phyloP scores from a whole-genome alignment of 2,329 filamentous ascomycete species.

The Talaromyces sp. region DNA sequence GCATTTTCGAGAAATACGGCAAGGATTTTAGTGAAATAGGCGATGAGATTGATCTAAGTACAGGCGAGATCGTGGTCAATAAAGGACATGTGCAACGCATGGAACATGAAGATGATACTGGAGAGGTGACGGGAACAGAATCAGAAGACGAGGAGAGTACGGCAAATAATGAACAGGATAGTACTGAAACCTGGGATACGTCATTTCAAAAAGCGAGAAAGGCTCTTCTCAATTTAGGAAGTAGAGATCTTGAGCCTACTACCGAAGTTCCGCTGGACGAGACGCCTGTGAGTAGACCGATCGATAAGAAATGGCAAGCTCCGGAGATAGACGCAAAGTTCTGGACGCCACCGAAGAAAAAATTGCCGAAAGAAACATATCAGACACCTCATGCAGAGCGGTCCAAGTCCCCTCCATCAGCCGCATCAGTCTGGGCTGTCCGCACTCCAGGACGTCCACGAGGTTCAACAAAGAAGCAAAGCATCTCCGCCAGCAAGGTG shows the following conservation, averaged over 20 bases:
- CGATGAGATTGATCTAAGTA: constrained; percentile 83
- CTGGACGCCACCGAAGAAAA: constrained; percentile 25
- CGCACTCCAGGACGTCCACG: constrained; percentile 23
- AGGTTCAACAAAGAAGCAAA: constrained; percentile 25
- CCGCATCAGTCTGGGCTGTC: constrained; percentile 39
- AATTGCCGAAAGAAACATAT: not conserved
- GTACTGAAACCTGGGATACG: constrained; percentile 14
- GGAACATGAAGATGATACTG: constrained; percentile 54
- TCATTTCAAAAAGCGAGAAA: not conserved
- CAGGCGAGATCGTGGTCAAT: constrained; percentile 78
- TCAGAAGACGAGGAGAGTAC: constrained; percentile 7
- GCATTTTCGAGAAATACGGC: constrained; percentile 84
- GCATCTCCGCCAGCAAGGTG: constrained; percentile 22
- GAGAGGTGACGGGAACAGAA: constrained; percentile 26
- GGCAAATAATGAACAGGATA: not conserved
- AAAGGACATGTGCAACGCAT: constrained; percentile 77
- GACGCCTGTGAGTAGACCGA: constrained; percentile 16
- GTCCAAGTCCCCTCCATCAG: constrained; percentile 33
- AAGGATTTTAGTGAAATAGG: constrained; percentile 77
- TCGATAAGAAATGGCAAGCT: constrained; percentile 31
- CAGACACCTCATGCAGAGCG: constrained; percentile 16
- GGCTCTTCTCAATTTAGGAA: not conserved
- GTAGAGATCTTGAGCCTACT: not conserved
- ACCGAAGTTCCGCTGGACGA: not conserved
- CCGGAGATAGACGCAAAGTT: constrained; percentile 30